Base-by-base conservation (phyloP, 202 grass and related monocot genomes). In the Panicum virgatum region DNA sequence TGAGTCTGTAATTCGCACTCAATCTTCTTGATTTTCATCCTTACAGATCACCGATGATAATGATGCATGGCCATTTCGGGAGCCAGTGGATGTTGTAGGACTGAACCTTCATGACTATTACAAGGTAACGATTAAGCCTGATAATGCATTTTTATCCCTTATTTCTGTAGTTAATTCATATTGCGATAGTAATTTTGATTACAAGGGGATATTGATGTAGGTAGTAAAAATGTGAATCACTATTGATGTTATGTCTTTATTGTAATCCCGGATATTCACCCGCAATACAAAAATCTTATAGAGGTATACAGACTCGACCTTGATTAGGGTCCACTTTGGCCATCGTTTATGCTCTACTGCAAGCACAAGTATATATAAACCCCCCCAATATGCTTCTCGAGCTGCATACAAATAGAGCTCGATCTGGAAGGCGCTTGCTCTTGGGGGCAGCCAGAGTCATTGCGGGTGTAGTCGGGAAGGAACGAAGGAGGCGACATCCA, bases 81-180 rank as follows among this genome's bases (percentile, higher is more conserved):
- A 93, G 5, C 95, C 95, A 3, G 95, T 98, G 66, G 95, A 98
- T 80, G 90, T 90, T 75, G 81, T 88, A 80, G 82, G 50, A 11
- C 88, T 94, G 72, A 12, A 86, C 26, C 82, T 91, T 75, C 77
- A 88, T 86, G 95, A 98, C 54, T 98, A 95, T 83, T 38, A 98
- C 68, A 86, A 94, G 82, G 94, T 97, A 89, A 82, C 34, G 22
- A 1, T 5, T n/a, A 52, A 72, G 0, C 1, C 66, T 75, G 53
- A 19, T 61, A 29, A 12, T 52, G 67, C 61, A 73, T 53, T 73
- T 72, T 62, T 74, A 34, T 82, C 74, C 22, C 38, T 34, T 29
- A 39, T 79, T 23, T 23, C 26, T 79, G 30, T 12, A 62, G 7
- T 44, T 64, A 1, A 32, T 62, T 83, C 26, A 22, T 30, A 84